These are phyloP conservation scores for Vaccinium myrtillus DNA, from an alignment of 148 eudicot species.

Conservation along the genomic window DNA sequence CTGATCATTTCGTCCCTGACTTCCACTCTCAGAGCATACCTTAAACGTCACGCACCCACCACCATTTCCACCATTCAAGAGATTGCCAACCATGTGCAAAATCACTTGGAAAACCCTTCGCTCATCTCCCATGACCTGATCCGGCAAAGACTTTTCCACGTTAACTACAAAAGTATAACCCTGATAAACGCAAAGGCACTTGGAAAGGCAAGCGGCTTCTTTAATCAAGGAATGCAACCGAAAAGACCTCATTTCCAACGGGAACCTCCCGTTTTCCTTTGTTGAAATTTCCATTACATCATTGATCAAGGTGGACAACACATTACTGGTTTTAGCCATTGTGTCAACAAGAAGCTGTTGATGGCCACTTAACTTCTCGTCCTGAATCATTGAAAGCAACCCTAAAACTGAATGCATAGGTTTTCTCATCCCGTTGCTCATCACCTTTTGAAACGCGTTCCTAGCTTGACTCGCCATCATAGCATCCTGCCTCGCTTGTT, in stretches of 20 bases:
- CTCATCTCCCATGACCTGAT: slow-evolving; percentile 75
- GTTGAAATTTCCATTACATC: slow-evolving; percentile 77
- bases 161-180: slow-evolving; percentile 52
- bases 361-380: slow-evolving; percentile 40
- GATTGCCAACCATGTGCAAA: slow-evolving; percentile 79
- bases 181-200: slow-evolving; percentile 55
- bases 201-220: slow-evolving; percentile 75
- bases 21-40: slow-evolving; percentile 45
- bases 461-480: slow-evolving; percentile 82
- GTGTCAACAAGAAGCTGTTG: slow-evolving; percentile 60
- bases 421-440: slow-evolving; percentile 79
- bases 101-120: slow-evolving; percentile 83
- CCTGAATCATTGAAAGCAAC: slow-evolving; percentile 63
- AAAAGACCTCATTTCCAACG: slow-evolving; percentile 53
- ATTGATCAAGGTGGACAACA: slow-evolving; percentile 61
- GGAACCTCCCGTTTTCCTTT: slow-evolving; percentile 62
- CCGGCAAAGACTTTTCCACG: slow-evolving; percentile 61
- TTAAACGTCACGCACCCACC: slow-evolving; percentile 53
- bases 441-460: slow-evolving; percentile 69
- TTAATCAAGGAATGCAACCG: slow-evolving; percentile 49
- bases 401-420: slow-evolving; percentile 88
- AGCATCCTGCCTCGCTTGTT: slow-evolving; percentile 65
- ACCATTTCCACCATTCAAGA: slow-evolving; percentile 47
- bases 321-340: slow-evolving; percentile 70
- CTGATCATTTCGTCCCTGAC: slow-evolving; percentile 52